Evolutionary conservation across 177 flowering plant genomes (phyloP).

Genomic region (Tripterygium wilfordii): DNA sequence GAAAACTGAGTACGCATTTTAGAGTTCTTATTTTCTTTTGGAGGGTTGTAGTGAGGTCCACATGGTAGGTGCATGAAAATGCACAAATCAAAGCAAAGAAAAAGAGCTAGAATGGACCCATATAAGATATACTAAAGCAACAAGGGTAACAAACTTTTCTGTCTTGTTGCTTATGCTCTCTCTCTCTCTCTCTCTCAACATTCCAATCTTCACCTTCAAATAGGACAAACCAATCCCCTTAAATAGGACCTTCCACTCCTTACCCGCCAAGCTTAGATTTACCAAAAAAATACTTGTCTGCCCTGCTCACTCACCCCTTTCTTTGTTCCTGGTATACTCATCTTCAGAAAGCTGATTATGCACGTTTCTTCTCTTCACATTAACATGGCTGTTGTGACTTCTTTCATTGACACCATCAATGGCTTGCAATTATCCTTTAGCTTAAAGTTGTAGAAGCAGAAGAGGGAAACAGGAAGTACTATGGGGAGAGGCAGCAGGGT

Average conservation of each 20-base stretch:
- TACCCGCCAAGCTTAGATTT: constrained; percentile 17
- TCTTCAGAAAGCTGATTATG: not conserved
- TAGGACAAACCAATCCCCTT: not conserved
- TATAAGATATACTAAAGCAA: constrained; percentile 23
- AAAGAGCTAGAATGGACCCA: constrained; percentile 25
- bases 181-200: constrained; percentile 15
- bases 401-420: too few relatives aligned
- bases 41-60: too few relatives aligned
- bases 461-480: constrained; percentile 3
- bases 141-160: constrained; percentile 14
- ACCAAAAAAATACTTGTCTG: constrained; percentile 8
- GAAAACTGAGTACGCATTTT: constrained; percentile 7
- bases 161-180: constrained; percentile 10
- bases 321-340: constrained; percentile 6
- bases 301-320: constrained; percentile 1
- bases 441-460: constrained; percentile 7
- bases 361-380: not conserved
- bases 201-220: constrained; percentile 9
- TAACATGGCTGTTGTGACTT: not conserved
- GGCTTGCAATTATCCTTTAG: not conserved
- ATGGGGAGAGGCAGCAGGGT: constrained; percentile 23
- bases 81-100: constrained; percentile 23
- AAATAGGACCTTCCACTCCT: not conserved
- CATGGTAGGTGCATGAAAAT: constrained; percentile 34
- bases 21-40: too few relatives aligned